These are phyloP conservation scores for Begonia masoniana DNA, from an alignment of 306 rosid genomes.

Conservation along the genomic window DNA sequence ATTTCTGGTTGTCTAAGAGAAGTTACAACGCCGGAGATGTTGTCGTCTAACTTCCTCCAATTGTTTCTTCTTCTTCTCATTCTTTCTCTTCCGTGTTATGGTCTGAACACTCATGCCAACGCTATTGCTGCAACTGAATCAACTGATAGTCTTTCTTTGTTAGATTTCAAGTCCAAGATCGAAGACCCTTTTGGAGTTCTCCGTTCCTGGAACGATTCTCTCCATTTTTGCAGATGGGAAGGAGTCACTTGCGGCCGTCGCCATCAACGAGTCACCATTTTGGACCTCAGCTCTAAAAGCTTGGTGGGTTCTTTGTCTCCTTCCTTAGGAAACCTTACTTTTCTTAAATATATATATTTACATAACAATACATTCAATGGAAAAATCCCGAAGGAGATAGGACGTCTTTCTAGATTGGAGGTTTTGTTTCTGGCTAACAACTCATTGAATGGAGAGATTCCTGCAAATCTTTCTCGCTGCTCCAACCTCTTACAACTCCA, in stretches of 20 bases:
- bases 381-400: slow-evolving; percentile 35
- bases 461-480: slow-evolving; percentile 28
- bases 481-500: slow-evolving; percentile 32
- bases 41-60: too few relatives aligned
- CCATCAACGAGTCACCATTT: background rate
- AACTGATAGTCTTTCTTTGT: slow-evolving; percentile 2
- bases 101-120: too few relatives aligned
- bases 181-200: background rate
- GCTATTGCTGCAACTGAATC: too few relatives aligned
- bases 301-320: slow-evolving; percentile 9
- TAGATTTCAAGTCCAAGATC: slow-evolving; percentile 7
- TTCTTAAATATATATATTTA: background rate
- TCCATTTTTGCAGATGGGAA: slow-evolving; percentile 7
- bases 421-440: slow-evolving; percentile 48
- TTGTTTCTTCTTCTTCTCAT: too few relatives aligned
- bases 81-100: too few relatives aligned
- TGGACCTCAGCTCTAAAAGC: background rate
- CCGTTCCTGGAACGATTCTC: slow-evolving; percentile 7
- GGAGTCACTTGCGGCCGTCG: slow-evolving; percentile 9
- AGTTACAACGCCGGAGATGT: too few relatives aligned
- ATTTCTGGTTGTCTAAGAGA: too few relatives aligned
- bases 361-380: slow-evolving; percentile 7
- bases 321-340: background rate
- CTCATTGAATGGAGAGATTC: slow-evolving; percentile 25
- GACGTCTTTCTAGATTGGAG: slow-evolving; percentile 22